phyloP scores from a whole-genome alignment of 148 eudicot genomes.

The Rhododendron ovatum region DNA sequence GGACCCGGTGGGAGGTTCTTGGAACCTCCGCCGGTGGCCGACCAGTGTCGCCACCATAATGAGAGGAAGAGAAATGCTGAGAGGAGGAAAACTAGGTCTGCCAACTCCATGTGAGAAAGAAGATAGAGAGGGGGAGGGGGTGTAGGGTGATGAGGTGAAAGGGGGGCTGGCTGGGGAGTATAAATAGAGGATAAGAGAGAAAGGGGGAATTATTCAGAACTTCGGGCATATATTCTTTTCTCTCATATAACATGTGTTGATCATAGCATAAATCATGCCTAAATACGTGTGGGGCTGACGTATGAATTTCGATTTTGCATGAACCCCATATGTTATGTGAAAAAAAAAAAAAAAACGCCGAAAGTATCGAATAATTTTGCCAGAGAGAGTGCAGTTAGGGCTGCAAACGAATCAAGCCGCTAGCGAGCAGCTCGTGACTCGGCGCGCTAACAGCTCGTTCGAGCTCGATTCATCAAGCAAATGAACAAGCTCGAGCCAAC shows the following conservation, averaged over 20 bases:
- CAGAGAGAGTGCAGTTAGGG: neutral
- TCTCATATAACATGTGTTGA: too few species aligned
- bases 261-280: too few species aligned
- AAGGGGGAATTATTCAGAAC: neutral
- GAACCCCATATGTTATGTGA: too few species aligned
- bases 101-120: slow-evolving; percentile 40
- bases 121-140: neutral
- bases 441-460: too few species aligned
- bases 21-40: slow-evolving; percentile 19
- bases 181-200: neutral
- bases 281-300: too few species aligned
- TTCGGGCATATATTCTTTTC: too few species aligned
- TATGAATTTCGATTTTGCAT: rapidly evolving
- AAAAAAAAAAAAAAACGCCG: too few species aligned
- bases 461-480: too few species aligned
- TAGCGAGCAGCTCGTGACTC: too few species aligned
- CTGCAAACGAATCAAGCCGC: too few species aligned
- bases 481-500: too few species aligned
- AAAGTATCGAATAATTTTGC: too few species aligned
- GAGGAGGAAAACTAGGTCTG: slow-evolving; percentile 46
- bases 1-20: slow-evolving; percentile 86
- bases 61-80: slow-evolving; percentile 35
- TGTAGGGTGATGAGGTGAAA: neutral
- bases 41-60: slow-evolving; percentile 52
- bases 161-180: neutral